Base-by-base conservation (phyloP, 2,329 filamentous ascomycete species). In the Botryotinia convoluta region DNA sequence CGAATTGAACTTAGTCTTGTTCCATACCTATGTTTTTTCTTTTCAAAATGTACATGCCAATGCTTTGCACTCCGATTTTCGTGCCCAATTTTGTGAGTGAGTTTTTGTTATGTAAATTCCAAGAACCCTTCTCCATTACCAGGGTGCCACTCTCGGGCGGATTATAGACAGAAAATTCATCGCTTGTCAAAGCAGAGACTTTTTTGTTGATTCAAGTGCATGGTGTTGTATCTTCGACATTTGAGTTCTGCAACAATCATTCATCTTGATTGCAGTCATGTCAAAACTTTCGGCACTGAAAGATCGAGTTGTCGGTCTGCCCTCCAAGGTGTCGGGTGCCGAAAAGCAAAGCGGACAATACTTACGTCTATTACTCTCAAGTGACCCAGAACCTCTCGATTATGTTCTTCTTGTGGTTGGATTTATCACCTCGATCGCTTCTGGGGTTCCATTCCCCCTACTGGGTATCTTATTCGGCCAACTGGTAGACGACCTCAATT, bases 401-500 rank as follows among this genome's bases (percentile, higher is more conserved):
- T 61, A 70, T 39, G 68, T 48, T 48, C 54, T 61, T 10, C 68
- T 70, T 45, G 22, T 62, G 18, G 39, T 70, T 35, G 68, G 68
- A 44, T 44, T 61, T 10, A 70, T 70, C 39, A 18, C 54, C 35
- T 61, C 68, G n/a, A 86, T 87, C 51, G 87, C 84, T 35, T 85
- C 88, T 26, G 89, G 89, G 69, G 84, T 90, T 4, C 89, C 89
- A 0, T 90, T 91, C 74, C 89, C 89, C 16, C 82, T 91, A n/a
- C 86, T 91, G 77, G 89, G 87, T 72, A 89, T 91, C 75, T 82
- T 91, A 67, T 91, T 91, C 76, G 89, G 90, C 75, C 84, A 91
- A 80, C 85, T 91, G 16, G 83, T 91, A 74, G 88, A 91, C 77
- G 84, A 90, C 74, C 84, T 91, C 78, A 90, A 90, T 78, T 81